Evolutionary conservation across 768 basidiomycete genomes (phyloP), one percentile per base, ranked within the genome.

Genomic region (Boletus subcaerulescens): DNA sequence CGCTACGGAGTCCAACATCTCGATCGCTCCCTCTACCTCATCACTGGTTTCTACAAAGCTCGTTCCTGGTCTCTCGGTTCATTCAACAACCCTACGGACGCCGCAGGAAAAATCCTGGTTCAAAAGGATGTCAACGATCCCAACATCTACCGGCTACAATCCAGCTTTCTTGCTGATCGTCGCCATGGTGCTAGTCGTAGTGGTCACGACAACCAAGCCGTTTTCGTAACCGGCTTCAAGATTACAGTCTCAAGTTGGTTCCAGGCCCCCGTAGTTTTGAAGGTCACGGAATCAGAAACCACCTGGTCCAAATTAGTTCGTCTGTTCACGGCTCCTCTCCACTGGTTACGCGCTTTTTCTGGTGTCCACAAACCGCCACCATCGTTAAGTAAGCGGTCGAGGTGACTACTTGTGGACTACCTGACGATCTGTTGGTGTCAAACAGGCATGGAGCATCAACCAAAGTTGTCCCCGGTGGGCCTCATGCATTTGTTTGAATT

Each of bases 1-100:
- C 17, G 22, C 22, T 43, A 35, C 13, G 50, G 22, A 12, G 20
- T 13, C 33, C 22, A n/a, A 5, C 18, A 29, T 9, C 17, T 24
- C 9, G 20, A 33, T 32, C 40, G 33, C 12, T 44, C 50, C 33
- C 50, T 52, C 26, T 52, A 52, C 24, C 43, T 52, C 17, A 18
- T 52, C n/a, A 52, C 50, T 10, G 50, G 50, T 3, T 52, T 52
- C 10, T 29, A 50, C 35, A 52, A 52, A 38, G 43, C 50, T 8
- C 35, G 17, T 14, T 44, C 43, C 12, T 52, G 50, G 50, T 44
- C 33, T 15, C 43, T 52, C n/a, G 43, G 33, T 1, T 52, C 50
- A 29, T 52, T 52, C 33, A 36, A 36, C 17, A 29, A 52, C 13
- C 24, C 50, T 8, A 36, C 42, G 7, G 6, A n/a, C 18, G 17